Base-by-base conservation (phyloP, 1,284 basidiomycete species). In the Ganoderma lingzhi region DNA sequence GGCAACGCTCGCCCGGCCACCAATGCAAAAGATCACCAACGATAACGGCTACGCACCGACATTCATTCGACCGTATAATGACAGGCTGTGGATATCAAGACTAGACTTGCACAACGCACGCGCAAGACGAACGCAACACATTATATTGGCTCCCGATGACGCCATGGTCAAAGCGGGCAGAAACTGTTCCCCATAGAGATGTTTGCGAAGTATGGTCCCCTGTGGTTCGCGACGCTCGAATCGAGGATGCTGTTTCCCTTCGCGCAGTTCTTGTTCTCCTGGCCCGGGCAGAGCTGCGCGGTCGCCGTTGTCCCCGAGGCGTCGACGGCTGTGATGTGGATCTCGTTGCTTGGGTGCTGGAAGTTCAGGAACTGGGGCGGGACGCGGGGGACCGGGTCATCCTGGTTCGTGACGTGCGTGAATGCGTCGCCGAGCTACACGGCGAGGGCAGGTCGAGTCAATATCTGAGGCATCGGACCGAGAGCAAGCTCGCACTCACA, bases 371-470 rank as follows among this genome's bases (percentile, higher is more conserved):
- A 75, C 15, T 73, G 77, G 1, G 79, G 78, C 2, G 81, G 82
- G 10, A 82, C 77, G 61, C 75, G 77, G 17, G 82, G 81, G 8
- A 83, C 79, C 1, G 77, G 77, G 71, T 83, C 82, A 32, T 80
- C 45, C 68, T 79, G 77, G 75, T 82, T 80, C 55, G 78, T 81
- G 48, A 82, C 74, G 73, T 78, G 68, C 70, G 79, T 74, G 70
- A 77, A 79, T 32, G 70, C 75, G 3, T 75, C 39, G 42, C 72
- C 72, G 28, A 73, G 68, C 72, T 73, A 42, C 32, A 23, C 41
- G 2, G 37, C 9, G 37, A 19, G n/a, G 39, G 28, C 14, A 15
- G 28, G 30, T 44, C 45, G 42, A 60, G 51, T 55, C 48, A 59
- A 28, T 15, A 51, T 23, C 32, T n/a, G 10, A 48, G 19, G 44